Evolutionary conservation across 306 rosid species (phyloP).

Genomic region (Rosa multiflora): DNA sequence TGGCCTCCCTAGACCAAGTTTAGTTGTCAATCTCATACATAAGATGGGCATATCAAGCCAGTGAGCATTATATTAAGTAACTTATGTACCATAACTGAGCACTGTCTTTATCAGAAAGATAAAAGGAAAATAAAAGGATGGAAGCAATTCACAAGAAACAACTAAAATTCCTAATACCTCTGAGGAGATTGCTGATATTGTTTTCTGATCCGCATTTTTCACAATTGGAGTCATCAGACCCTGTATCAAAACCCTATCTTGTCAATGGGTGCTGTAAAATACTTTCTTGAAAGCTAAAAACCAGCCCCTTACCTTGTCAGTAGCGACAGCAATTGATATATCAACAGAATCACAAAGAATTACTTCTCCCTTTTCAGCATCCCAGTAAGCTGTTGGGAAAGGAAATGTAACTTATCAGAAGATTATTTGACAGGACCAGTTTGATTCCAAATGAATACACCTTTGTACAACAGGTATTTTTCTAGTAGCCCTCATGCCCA

Average conservation of each 20-base stretch:
- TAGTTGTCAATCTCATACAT: not conserved
- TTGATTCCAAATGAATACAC: not conserved
- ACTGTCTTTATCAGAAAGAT: not conserved
- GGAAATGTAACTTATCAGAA: not conserved
- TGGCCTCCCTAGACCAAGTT: not conserved
- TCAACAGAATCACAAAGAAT: conserved; percentile 62
- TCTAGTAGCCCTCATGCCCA: not conserved
- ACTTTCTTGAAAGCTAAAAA: not conserved
- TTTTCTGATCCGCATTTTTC: conserved; percentile 90
- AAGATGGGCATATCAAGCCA: not conserved
- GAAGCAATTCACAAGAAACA: conserved; percentile 11
- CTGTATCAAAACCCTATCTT: conserved; percentile 43
- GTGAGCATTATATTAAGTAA: not conserved
- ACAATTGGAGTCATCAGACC: conserved; percentile 97
- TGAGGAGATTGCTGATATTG: conserved; percentile 73
- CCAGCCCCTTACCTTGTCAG: conserved; percentile 71
- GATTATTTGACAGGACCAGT: not conserved
- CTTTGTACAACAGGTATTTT: not conserved
- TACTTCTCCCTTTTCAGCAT: conserved; percentile 68
- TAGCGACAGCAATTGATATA: conserved; percentile 97
- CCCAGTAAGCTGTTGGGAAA: conserved; percentile 77
- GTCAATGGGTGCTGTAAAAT: conserved; percentile 21
- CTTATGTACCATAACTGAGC: not conserved
- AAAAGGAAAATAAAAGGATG: not conserved
- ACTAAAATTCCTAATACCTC: conserved; percentile 56